Evolutionary conservation across 2,329 filamentous ascomycete species (phyloP).

Genomic region (Aspergillus brasiliensis): DNA sequence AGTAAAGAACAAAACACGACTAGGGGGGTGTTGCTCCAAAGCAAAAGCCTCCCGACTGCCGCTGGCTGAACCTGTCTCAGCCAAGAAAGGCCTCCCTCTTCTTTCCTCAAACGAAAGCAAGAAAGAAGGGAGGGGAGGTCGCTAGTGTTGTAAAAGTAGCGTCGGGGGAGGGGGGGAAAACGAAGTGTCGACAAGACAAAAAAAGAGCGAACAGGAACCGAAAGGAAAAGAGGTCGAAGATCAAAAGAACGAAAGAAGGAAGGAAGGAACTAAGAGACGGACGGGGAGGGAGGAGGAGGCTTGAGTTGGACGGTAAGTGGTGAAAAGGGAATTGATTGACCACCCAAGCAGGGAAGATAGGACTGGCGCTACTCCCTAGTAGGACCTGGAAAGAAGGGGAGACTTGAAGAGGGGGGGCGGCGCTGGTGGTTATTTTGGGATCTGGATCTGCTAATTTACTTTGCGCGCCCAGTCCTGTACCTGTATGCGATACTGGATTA

Average conservation of each 20-base stretch:
- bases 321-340: constrained; percentile 32
- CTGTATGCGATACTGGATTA: constrained; percentile 13
- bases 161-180: constrained; percentile 1
- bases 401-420: too few relatives aligned
- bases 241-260: constrained; percentile 18
- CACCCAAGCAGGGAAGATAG: constrained; percentile 27
- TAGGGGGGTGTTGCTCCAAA: neutral
- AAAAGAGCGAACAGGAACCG: constrained; percentile 21
- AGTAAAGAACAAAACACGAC: constrained; percentile 16
- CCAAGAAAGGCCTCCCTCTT: constrained; percentile 23
- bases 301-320: constrained; percentile 26
- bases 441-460: constrained; percentile 23
- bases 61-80: constrained; percentile 19
- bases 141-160: constrained; percentile 9
- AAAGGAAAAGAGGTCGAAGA: constrained; percentile 23
- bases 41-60: constrained; percentile 10
- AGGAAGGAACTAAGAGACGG: constrained; percentile 29
- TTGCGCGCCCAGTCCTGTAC: constrained; percentile 10
- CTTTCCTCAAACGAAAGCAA: constrained; percentile 32
- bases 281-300: constrained; percentile 34
- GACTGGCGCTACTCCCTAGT: constrained; percentile 17
- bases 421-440: constrained; percentile 35
- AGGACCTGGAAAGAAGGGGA: constrained; percentile 17
- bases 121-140: constrained; percentile 24
- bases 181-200: constrained; percentile 19